These are phyloP conservation scores for Euphorbia tirucalli DNA, from an alignment of 345 rosid genomes.

Conservation along the genomic window DNA sequence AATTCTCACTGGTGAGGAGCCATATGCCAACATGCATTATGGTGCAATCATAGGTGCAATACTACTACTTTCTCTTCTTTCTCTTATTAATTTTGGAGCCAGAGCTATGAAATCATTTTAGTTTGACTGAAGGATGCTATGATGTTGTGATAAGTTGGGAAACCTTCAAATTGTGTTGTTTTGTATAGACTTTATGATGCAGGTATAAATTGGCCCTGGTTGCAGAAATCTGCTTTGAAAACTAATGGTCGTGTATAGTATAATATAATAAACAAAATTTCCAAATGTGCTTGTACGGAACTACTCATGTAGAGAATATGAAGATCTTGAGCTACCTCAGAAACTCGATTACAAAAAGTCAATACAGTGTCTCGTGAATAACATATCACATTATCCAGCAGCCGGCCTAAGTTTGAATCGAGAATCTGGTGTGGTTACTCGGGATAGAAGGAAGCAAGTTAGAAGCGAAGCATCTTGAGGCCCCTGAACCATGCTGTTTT, in stretches of 20 bases:
- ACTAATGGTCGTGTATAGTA: background rate
- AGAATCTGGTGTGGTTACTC: background rate
- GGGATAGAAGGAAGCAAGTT: too few relatives aligned
- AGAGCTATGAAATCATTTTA: background rate
- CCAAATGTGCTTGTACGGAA: background rate
- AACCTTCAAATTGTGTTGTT: background rate
- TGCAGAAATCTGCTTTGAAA: background rate
- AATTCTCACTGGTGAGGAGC: conserved; percentile 87
- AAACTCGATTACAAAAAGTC: background rate
- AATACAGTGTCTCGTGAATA: background rate
- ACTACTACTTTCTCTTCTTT: conserved; percentile 4
- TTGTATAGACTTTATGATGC: too few relatives aligned
- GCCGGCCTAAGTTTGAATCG: background rate
- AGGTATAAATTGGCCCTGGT: background rate
- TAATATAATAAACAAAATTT: background rate
- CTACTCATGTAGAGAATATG: background rate
- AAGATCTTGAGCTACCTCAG: too few relatives aligned
- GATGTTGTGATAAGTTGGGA: background rate
- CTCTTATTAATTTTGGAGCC: background rate
- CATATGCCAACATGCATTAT: conserved; percentile 80
- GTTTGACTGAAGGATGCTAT: background rate
- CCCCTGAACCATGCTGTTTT: too few relatives aligned
- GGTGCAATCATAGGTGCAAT: conserved; percentile 81
- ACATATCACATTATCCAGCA: background rate
- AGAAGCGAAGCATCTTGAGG: too few relatives aligned